Conservation (phyloP, 306 rosid genomes). For the Lablab purpureus region DNA sequence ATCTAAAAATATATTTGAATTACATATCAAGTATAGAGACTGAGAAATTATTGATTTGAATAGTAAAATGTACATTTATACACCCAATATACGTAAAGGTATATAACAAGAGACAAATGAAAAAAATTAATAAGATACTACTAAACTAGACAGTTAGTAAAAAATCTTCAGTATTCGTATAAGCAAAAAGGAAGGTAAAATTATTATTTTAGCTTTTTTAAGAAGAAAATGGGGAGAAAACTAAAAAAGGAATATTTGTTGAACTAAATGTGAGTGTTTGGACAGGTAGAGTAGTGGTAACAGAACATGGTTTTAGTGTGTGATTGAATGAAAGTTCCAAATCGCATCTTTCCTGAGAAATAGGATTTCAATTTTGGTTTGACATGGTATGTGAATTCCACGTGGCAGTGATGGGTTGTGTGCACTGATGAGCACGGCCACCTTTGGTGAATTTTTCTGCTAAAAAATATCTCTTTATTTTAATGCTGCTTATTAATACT, state of each 20-base stretch:
- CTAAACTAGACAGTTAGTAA: background rate
- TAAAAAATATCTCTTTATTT: conserved; percentile 43
- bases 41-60: too few species aligned
- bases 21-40: too few species aligned
- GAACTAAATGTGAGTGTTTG: background rate
- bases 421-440: conserved; percentile 1
- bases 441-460: conserved; percentile 19
- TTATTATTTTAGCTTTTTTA: background rate
- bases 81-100: background rate
- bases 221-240: background rate
- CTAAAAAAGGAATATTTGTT: background rate
- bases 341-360: background rate
- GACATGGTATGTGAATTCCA: conserved; percentile 20
- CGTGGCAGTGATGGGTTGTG: conserved; percentile 40
- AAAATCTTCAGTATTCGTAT: background rate
- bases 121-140: background rate
- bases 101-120: background rate
- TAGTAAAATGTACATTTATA: background rate
- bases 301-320: background rate
- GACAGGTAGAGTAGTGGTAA: too few species aligned
- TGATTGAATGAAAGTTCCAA: background rate
- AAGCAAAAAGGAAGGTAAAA: background rate
- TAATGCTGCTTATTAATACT: conserved; percentile 36
- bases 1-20: too few species aligned
- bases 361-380: conserved; percentile 22